These are phyloP conservation scores for Cochlearia excelsa DNA, from an alignment of 345 rosid genomes.

Conservation along the genomic window DNA sequence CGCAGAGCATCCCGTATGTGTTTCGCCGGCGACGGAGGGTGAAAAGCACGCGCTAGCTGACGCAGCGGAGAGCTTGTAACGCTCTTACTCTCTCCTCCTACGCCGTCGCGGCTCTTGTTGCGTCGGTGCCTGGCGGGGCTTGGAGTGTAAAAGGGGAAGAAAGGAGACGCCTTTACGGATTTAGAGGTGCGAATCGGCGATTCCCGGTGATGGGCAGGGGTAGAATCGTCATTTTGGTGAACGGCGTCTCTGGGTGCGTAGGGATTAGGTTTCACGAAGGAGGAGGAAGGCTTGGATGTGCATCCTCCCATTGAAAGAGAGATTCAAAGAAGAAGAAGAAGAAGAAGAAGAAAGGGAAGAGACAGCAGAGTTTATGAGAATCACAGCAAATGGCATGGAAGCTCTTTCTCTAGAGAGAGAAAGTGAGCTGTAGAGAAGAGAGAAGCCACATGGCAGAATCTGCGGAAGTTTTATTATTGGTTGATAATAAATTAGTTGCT, in stretches of 20 bases:
- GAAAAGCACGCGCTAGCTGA: slow-evolving; percentile 62
- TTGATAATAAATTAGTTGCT: slow-evolving; percentile 32
- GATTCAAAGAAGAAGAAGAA: slow-evolving; percentile 17
- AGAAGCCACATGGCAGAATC: slow-evolving; percentile 42
- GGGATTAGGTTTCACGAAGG: slow-evolving; percentile 62
- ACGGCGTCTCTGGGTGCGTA: slow-evolving; percentile 44
- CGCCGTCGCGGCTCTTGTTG: slow-evolving; percentile 47
- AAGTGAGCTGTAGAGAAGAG: slow-evolving; percentile 39
- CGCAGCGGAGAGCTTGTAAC: slow-evolving; percentile 64
- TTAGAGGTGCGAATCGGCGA: slow-evolving; percentile 26
- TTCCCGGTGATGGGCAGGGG: slow-evolving; percentile 36
- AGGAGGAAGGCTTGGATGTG: slow-evolving; percentile 58
- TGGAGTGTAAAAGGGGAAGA: slow-evolving; percentile 57
- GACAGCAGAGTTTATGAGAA: slow-evolving; percentile 28
- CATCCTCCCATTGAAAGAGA: slow-evolving; percentile 58
- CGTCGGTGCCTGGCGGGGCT: slow-evolving; percentile 57
- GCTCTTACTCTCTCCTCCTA: slow-evolving; percentile 31
- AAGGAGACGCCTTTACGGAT: slow-evolving; percentile 42
- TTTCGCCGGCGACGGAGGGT: slow-evolving; percentile 94
- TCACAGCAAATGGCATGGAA: slow-evolving; percentile 38
- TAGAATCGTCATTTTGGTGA: slow-evolving; percentile 34
- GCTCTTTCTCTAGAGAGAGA: slow-evolving; percentile 22
- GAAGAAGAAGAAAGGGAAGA: slow-evolving; percentile 11
- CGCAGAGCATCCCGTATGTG: slow-evolving; percentile 74
- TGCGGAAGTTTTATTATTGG: slow-evolving; percentile 28